Base-by-base conservation (phyloP, 257 asterid genomes). In the Mentha longifolia region DNA sequence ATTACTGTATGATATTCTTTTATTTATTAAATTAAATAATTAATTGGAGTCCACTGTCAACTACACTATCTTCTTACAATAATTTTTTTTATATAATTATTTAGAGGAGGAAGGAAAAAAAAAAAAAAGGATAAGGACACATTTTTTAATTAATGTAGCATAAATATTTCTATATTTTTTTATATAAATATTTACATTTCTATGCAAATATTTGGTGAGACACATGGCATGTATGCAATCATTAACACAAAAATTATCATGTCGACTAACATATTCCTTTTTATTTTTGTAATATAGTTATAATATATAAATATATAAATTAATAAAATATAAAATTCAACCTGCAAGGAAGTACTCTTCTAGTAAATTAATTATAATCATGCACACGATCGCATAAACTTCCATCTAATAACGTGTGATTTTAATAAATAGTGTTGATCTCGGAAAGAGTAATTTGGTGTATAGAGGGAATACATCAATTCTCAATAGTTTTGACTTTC, bases 171-270 rank as follows among this genome's bases (percentile, higher is more conserved):
- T n/a, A n/a, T n/a, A n/a, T n/a, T n/a, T n/a, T n/a, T n/a, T n/a
- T n/a, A n/a, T n/a, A n/a, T n/a, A n/a, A 28, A 57, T 19, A 28
- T 13, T 13, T 30, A 28, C 14, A 28, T 1, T 28, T 28, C 0
- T 11, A 16, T 25, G 41, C 41, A 39, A 30, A 15, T 57, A 15
- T 31, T 11, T 31, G 28, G 22, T 15, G 17, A 9, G 63, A 60
- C 20, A 71, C 51, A 25, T 49, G 62, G 76, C 60, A 49, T 61
- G 61, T 47, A 28, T 41, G 31, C 51, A 57, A 42, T 69, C 15
- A 42, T 15, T 65, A 43, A 57, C 2, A 50, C 13, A n/a, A 0
- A 56, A 56, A n/a, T 35, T 35, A 50, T 33, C 15, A 12, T 12
- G 15, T 42, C 15, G 5, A 42, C 15, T 42, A 41, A 10, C 46